Conservation (phyloP, 2,329 filamentous ascomycete genomes). For the Celoporthe dispersa region DNA sequence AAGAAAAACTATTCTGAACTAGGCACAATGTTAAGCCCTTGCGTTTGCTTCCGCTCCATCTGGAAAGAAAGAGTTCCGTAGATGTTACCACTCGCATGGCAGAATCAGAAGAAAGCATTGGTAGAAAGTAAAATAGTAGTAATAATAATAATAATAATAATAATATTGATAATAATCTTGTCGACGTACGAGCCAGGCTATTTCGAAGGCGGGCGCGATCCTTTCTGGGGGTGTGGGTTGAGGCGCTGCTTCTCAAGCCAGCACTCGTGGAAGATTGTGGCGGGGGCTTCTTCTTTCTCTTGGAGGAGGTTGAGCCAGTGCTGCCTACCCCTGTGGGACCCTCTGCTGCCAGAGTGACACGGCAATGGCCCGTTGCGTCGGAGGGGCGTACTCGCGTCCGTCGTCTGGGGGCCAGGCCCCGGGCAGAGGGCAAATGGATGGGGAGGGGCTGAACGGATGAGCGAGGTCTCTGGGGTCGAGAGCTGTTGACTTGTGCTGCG, state of each 20-base stretch:
- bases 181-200: neutral
- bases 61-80: too few relatives aligned
- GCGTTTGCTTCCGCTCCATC: too few relatives aligned
- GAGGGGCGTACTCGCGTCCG: constrained; percentile 70
- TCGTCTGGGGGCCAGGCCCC: constrained; percentile 69
- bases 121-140: neutral
- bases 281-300: constrained; percentile 39
- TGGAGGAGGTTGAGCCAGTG: constrained; percentile 37
- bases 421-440: constrained; percentile 20
- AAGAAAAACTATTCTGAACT: too few relatives aligned
- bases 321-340: constrained; percentile 49
- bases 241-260: neutral
- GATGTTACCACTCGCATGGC: too few relatives aligned
- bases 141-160: too few relatives aligned
- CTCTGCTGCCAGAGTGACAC: constrained; percentile 72
- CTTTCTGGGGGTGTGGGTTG: neutral
- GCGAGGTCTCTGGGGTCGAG: constrained; percentile 1
- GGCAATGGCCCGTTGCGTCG: constrained; percentile 70
- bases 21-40: too few relatives aligned
- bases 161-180: neutral
- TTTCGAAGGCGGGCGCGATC: neutral
- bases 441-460: neutral
- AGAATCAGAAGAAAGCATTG: neutral
- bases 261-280: neutral
- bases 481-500: neutral